Conservation (phyloP, 768 basidiomycete genomes). For the Cyathus striatus region DNA sequence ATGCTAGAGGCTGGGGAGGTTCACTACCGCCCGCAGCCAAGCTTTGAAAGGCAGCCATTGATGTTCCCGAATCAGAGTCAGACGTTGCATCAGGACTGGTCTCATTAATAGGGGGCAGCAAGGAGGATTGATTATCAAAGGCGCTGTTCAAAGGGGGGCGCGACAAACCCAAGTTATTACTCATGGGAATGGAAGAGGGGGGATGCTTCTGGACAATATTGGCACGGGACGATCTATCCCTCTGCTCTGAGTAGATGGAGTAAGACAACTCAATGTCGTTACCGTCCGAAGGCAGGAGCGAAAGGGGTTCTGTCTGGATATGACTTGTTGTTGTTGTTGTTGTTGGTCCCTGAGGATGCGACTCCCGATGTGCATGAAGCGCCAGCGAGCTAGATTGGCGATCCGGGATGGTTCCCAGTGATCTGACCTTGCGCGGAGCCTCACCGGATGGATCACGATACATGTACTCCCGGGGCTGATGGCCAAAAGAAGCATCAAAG, state of each 20-base stretch:
- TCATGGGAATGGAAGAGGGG: conserved; percentile 33
- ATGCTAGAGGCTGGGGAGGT: too few relatives aligned
- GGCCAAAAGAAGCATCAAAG: too few relatives aligned
- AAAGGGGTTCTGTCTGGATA: background rate
- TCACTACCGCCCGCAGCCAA: too few relatives aligned
- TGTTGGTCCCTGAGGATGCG: too few relatives aligned
- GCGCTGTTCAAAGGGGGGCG: conserved; percentile 1
- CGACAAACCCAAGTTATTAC: conserved; percentile 18
- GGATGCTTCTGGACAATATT: background rate
- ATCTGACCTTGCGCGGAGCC: too few relatives aligned
- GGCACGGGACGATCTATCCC: background rate
- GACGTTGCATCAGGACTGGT: conserved; percentile 3
- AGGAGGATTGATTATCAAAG: conserved; percentile 3
- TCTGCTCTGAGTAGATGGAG: background rate
- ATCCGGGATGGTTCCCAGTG: too few relatives aligned
- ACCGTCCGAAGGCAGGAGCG: background rate
- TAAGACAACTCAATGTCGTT: background rate
- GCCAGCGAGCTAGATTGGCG: too few relatives aligned
- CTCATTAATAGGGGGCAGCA: background rate
- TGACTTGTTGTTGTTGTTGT: too few relatives aligned
- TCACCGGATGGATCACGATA: too few relatives aligned
- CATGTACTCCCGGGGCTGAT: too few relatives aligned
- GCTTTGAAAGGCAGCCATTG: conserved; percentile 1
- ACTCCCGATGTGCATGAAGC: too few relatives aligned
- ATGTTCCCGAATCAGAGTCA: conserved; percentile 2